Conservation (phyloP, 495 filamentous ascomycete genomes). For the Pyronema domesticum region DNA sequence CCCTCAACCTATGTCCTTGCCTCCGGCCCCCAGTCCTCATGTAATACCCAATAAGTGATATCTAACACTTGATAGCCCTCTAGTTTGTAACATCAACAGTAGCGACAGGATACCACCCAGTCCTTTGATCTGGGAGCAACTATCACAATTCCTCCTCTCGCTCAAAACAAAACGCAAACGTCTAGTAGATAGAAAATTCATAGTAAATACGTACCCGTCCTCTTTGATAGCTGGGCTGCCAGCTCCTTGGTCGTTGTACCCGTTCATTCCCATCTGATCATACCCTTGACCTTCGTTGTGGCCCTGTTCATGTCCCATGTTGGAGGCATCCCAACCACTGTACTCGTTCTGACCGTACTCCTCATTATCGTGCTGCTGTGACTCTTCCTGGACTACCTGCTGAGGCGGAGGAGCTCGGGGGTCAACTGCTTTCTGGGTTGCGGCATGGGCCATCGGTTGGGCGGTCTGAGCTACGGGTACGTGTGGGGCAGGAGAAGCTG, state of each 20-base stretch:
- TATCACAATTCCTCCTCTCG: constrained; percentile 16
- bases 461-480: constrained; percentile 2
- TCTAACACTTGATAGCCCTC: neutral
- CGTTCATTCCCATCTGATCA: constrained; percentile 28
- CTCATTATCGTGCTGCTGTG: constrained; percentile 13
- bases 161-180: constrained; percentile 16
- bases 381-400: constrained; percentile 4
- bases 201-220: constrained; percentile 76
- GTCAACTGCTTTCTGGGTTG: constrained; percentile 19
- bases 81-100: neutral
- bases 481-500: neutral
- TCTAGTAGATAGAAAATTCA: constrained; percentile 18
- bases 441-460: constrained; percentile 3
- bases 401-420: constrained; percentile 17
- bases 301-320: constrained; percentile 9
- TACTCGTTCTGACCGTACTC: constrained; percentile 18
- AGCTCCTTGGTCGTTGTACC: constrained; percentile 25
- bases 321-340: constrained; percentile 21
- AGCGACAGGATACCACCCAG: neutral
- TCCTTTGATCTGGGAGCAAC: neutral
- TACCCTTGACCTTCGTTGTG: constrained; percentile 33
- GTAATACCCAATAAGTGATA: neutral
- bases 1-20: neutral
- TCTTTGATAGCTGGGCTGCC: constrained; percentile 70
- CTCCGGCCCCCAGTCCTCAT: neutral